Percentiles rank a stretch among this genome's conserved stretches.
phyloP scores from a whole-genome alignment of 2,329 filamentous ascomycete species.

The Dactylonectria macrodidyma region DNA sequence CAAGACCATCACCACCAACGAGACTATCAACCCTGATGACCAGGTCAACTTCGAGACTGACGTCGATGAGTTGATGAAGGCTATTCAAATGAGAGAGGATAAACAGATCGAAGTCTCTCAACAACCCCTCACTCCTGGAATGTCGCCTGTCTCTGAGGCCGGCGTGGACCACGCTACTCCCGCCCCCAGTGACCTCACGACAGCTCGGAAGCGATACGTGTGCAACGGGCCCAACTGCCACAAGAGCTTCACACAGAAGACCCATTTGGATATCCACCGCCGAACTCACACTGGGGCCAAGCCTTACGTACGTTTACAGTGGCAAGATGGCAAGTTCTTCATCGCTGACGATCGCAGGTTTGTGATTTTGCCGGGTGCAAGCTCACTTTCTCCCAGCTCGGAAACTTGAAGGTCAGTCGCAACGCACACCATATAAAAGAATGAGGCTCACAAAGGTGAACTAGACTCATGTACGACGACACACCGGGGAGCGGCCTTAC shows the following conservation, averaged over 20 bases:
- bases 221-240: conserved; percentile 82
- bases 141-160: conserved; percentile 44
- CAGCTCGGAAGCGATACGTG: conserved; percentile 73
- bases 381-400: conserved; percentile 88
- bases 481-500: conserved; percentile 90
- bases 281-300: conserved; percentile 91
- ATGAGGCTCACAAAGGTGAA: neutral
- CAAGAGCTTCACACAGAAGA: conserved; percentile 92
- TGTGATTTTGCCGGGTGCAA: conserved; percentile 83
- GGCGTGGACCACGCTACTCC: conserved; percentile 42
- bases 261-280: conserved; percentile 91
- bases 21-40: conserved; percentile 61
- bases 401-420: conserved; percentile 83
- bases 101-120: conserved; percentile 48
- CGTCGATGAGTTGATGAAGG: conserved; percentile 90
- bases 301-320: conserved; percentile 79
- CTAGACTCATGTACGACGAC: conserved; percentile 87
- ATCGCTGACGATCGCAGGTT: conserved; percentile 58
- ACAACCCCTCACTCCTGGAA: conserved; percentile 46
- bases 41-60: conserved; percentile 82
- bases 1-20: conserved; percentile 62
- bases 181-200: conserved; percentile 47
- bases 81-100: conserved; percentile 80
- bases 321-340: neutral
- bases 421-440: neutral